Conservation (phyloP, 352 stramenopile genomes). For the Pythium biforme region DNA sequence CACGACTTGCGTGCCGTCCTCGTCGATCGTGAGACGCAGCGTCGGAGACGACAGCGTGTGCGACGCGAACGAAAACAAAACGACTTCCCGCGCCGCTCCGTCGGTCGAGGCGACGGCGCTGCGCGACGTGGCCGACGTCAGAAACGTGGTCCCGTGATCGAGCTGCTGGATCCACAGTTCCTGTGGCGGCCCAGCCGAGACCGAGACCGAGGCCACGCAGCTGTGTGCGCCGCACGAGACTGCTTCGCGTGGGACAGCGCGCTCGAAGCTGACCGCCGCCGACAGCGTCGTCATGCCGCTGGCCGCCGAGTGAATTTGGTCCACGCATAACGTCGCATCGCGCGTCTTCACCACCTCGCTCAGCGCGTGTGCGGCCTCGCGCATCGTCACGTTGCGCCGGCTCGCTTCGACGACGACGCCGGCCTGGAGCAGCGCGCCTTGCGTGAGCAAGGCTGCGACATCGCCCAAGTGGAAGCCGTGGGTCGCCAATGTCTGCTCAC, state of each 20-base stretch:
- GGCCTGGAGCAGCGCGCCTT: not conserved
- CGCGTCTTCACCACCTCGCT: not conserved
- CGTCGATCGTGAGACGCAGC: not conserved
- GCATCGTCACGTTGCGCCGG: not conserved
- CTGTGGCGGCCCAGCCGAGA: not conserved
- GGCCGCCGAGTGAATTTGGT: not conserved
- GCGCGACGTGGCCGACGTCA: not conserved
- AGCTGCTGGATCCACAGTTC: not conserved
- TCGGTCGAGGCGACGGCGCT: not conserved
- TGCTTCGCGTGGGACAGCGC: not conserved
- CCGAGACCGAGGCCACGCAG: not conserved
- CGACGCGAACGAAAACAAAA: not conserved
- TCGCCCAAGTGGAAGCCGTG: not conserved
- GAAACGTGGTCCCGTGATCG: not conserved
- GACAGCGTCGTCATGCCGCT: not conserved
- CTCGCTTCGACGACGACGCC: not conserved
- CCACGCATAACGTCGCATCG: not conserved
- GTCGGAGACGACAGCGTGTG: not conserved
- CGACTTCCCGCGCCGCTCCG: not conserved
- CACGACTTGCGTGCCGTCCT: not conserved
- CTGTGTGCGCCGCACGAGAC: not conserved
- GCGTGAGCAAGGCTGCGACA: not conserved
- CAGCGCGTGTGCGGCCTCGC: not conserved
- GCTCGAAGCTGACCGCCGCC: not conserved
- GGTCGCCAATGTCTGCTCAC: not conserved